Evolutionary conservation across 495 filamentous ascomycete species (phyloP).

Genomic region (Cetradonia linearis): DNA sequence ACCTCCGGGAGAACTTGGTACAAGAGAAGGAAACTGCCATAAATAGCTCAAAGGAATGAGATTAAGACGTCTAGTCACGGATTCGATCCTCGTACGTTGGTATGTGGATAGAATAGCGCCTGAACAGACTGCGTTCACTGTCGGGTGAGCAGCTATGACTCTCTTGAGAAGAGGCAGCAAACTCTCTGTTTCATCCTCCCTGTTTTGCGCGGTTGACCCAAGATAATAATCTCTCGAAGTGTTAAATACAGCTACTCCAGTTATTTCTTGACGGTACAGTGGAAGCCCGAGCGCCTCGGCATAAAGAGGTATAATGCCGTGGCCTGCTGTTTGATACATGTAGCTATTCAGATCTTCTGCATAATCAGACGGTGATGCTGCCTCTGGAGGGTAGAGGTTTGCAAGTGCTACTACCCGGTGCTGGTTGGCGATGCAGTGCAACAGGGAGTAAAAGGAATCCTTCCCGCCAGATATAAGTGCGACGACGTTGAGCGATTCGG

Average conservation of each 20-base stretch:
- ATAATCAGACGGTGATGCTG: constrained; percentile 3
- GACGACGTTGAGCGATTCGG: constrained; percentile 61
- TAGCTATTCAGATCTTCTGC: constrained; percentile 72
- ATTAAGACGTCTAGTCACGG: constrained; percentile 65
- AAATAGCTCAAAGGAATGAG: constrained; percentile 74
- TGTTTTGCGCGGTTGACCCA: neutral
- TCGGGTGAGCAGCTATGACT: constrained; percentile 55
- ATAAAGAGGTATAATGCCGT: constrained; percentile 78
- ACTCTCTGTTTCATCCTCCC: constrained; percentile 75
- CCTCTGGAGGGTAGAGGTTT: constrained; percentile 62
- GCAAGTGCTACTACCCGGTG: constrained; percentile 80
- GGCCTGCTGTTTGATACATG: constrained; percentile 98
- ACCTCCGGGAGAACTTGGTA: constrained; percentile 35
- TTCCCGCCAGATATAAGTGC: constrained; percentile 93
- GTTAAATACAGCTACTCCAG: constrained; percentile 56
- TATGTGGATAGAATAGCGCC: constrained; percentile 93
- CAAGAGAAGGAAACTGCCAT: constrained; percentile 80
- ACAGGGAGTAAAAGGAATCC: constrained; percentile 86
- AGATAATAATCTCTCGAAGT: constrained; percentile 48
- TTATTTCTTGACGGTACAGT: constrained; percentile 66
- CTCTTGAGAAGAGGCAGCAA: constrained; percentile 60
- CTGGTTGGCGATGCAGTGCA: constrained; percentile 79
- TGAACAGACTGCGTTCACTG: constrained; percentile 72
- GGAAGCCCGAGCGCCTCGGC: constrained; percentile 64
- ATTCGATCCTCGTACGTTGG: constrained; percentile 88